These are phyloP conservation scores for Auxenochlorella pyrenoidosa DNA, from an alignment of 139 green algal genomes.

Conservation along the genomic window DNA sequence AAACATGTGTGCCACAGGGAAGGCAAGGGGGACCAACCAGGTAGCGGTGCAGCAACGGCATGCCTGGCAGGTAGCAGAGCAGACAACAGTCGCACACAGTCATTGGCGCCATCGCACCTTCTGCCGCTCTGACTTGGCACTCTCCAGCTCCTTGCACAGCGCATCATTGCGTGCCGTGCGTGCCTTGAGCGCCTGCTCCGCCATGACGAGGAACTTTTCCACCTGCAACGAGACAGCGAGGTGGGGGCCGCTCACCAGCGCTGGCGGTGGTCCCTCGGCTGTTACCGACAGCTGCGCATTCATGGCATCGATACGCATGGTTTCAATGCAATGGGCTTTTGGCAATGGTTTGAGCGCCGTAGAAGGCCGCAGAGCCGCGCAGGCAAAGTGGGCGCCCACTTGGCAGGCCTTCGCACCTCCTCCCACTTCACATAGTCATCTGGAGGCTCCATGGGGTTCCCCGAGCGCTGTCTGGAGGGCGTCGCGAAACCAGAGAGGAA, in stretches of 20 bases:
- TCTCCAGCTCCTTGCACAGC: constrained; percentile 6
- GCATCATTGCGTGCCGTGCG: background rate
- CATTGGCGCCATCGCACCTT: background rate
- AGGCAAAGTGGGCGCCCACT: background rate
- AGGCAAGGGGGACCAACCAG: too few relatives aligned
- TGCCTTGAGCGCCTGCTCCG: constrained; percentile 23
- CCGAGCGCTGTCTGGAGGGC: background rate
- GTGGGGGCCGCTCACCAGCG: background rate
- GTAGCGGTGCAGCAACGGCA: too few relatives aligned
- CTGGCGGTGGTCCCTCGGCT: background rate
- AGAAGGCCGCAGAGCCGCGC: background rate
- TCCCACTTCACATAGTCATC: constrained; percentile 8
- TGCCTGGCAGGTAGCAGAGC: too few relatives aligned
- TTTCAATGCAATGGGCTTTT: background rate
- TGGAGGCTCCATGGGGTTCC: background rate
- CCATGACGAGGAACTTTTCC: constrained; percentile 25
- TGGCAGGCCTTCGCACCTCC: background rate
- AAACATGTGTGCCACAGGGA: too few relatives aligned
- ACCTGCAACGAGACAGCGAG: constrained; percentile 2
- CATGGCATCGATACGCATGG: background rate
- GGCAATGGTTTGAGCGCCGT: background rate
- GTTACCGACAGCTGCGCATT: background rate
- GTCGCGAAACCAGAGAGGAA: background rate
- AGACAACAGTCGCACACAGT: too few relatives aligned
- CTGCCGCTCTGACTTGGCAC: background rate